A percentile compares a stretch with the other conserved stretches of the same genome.
Evolutionary conservation across 805 yeast genomes (phyloP).

Genomic region (Kuraishia borneana): DNA sequence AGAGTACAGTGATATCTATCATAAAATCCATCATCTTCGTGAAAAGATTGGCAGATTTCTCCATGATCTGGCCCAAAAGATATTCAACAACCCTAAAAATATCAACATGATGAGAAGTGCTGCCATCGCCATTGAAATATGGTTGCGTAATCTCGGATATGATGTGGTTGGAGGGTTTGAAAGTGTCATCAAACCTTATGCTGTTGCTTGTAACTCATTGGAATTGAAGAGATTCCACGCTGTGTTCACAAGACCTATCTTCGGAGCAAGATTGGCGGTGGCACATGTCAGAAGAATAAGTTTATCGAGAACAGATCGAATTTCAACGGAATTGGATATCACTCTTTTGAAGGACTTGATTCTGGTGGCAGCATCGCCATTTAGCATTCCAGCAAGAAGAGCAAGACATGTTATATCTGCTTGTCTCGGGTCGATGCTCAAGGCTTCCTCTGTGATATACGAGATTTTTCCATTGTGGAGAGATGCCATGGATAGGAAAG

Average conservation of each 20-base stretch:
- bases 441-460: constrained; percentile 49
- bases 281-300: constrained; percentile 68
- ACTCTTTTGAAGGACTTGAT: constrained; percentile 56
- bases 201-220: constrained; percentile 46
- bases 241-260: constrained; percentile 65
- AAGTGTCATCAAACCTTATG: constrained; percentile 25
- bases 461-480: constrained; percentile 36
- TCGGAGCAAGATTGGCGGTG: constrained; percentile 65
- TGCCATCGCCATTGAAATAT: constrained; percentile 54
- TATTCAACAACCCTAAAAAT: constrained; percentile 47
- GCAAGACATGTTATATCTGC: constrained; percentile 62
- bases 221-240: constrained; percentile 51
- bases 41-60: constrained; percentile 39
- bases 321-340: constrained; percentile 57
- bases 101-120: constrained; percentile 50
- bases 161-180: constrained; percentile 40
- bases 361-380: constrained; percentile 53
- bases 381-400: constrained; percentile 52
- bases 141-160: constrained; percentile 68
- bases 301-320: constrained; percentile 61
- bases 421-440: constrained; percentile 59
- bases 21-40: constrained; percentile 48
- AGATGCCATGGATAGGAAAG: constrained; percentile 34
- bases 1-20: constrained; percentile 21
- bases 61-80: constrained; percentile 40